Evolutionary conservation across 2,329 filamentous ascomycete genomes (phyloP).

Genomic region (Colletotrichum sp.): DNA sequence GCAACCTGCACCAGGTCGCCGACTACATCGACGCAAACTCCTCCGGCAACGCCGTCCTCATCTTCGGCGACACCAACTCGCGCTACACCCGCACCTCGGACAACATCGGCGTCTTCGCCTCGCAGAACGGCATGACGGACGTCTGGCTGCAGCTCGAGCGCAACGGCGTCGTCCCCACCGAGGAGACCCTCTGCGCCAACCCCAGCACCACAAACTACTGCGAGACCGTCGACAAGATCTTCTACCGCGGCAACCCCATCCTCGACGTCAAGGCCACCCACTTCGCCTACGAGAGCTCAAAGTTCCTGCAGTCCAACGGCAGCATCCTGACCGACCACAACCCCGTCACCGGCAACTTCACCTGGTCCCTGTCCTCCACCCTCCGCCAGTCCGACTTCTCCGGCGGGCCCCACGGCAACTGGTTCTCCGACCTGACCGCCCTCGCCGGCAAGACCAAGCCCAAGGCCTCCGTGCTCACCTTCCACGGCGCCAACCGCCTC

Average conservation of each 20-base stretch:
- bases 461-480: constrained; percentile 42
- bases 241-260: constrained; percentile 59
- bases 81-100: constrained; percentile 65
- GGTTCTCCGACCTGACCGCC: constrained; percentile 59
- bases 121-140: constrained; percentile 59
- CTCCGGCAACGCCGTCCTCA: constrained; percentile 63
- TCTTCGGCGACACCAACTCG: constrained; percentile 70
- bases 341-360: constrained; percentile 62
- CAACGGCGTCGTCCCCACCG: constrained; percentile 49
- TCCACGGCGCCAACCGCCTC: constrained; percentile 53
- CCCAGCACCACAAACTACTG: constrained; percentile 59
- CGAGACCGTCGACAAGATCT: constrained; percentile 72
- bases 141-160: constrained; percentile 63
- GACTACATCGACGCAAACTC: constrained; percentile 62
- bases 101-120: constrained; percentile 55
- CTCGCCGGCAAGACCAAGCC: constrained; percentile 37
- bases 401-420: constrained; percentile 55
- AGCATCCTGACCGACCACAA: constrained; percentile 69
- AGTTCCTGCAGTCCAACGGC: constrained; percentile 63
- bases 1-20: constrained; percentile 65
- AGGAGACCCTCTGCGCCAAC: constrained; percentile 59
- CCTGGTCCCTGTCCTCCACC: constrained; percentile 41
- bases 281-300: constrained; percentile 60
- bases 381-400: constrained; percentile 50
- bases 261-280: constrained; percentile 50